Conservation (phyloP, 1,139 yeast genomes). For the Hemisphaericaspora xylanilytica region DNA sequence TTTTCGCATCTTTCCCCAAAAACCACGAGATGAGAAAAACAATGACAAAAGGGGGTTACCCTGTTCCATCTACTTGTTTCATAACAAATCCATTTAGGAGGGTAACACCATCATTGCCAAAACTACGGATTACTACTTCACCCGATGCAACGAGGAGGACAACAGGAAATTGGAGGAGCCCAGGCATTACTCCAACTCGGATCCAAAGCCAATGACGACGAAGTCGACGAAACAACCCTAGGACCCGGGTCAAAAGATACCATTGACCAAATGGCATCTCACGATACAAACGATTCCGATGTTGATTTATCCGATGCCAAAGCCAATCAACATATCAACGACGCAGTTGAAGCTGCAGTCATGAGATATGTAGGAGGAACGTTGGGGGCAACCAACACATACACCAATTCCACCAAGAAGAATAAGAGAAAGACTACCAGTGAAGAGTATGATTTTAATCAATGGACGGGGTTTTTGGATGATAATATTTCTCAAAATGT, state of each 20-base stretch:
- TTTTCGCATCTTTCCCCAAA: too few relatives aligned
- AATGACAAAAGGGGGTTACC: constrained; percentile 1
- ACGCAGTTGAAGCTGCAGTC: constrained; percentile 72
- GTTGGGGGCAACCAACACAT: constrained; percentile 26
- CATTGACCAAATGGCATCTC: not conserved
- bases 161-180: constrained; percentile 46
- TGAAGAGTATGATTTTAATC: constrained; percentile 46
- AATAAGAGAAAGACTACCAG: constrained; percentile 14
- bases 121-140: too few relatives aligned
- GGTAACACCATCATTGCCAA: constrained; percentile 7
- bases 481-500: constrained; percentile 29
- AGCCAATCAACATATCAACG: constrained; percentile 42
- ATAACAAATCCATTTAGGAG: constrained; percentile 2
- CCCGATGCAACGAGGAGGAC: constrained; percentile 27
- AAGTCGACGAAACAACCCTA: constrained; percentile 6
- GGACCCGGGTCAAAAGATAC: constrained; percentile 1
- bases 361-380: constrained; percentile 67
- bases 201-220: constrained; percentile 23
- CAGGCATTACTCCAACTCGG: constrained; percentile 46
- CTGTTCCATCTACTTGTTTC: not conserved
- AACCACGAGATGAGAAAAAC: not conserved
- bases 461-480: constrained; percentile 53
- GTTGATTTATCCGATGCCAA: constrained; percentile 16
- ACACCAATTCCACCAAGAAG: constrained; percentile 13
- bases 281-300: constrained; percentile 1